phyloP scores from a whole-genome alignment of 768 basidiomycete genomes.

The Mycena haematopus region DNA sequence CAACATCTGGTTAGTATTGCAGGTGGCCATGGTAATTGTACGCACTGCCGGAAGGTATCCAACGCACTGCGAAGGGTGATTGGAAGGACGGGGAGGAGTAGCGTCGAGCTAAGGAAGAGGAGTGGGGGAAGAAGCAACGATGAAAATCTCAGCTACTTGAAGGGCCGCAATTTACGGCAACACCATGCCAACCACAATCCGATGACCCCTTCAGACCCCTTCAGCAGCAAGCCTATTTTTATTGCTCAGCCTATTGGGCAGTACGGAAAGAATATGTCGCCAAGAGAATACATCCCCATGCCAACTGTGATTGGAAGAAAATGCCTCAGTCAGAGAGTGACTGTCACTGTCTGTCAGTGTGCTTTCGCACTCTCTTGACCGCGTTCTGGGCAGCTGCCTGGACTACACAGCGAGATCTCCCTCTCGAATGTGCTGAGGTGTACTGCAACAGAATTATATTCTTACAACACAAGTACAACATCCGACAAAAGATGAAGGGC shows the following conservation, averaged over 20 bases:
- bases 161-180: not conserved
- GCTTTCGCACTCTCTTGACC: too few relatives aligned
- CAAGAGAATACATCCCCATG: not conserved
- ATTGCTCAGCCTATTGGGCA: not conserved
- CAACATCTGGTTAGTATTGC: not conserved
- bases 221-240: too few relatives aligned
- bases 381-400: too few relatives aligned
- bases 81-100: constrained; percentile 22
- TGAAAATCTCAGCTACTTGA: constrained; percentile 14
- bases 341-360: too few relatives aligned
- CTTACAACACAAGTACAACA: too few relatives aligned
- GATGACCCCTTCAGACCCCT: not conserved
- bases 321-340: not conserved
- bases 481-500: too few relatives aligned
- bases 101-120: constrained; percentile 20
- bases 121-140: not conserved
- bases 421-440: too few relatives aligned
- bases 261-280: not conserved
- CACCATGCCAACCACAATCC: constrained; percentile 19
- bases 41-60: constrained; percentile 20
- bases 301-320: not conserved
- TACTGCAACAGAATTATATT: too few relatives aligned
- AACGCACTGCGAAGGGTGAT: constrained; percentile 25
- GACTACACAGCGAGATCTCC: too few relatives aligned
- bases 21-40: not conserved